Base-by-base conservation (phyloP, 1,284 basidiomycete species). In the Tilletia indica region DNA sequence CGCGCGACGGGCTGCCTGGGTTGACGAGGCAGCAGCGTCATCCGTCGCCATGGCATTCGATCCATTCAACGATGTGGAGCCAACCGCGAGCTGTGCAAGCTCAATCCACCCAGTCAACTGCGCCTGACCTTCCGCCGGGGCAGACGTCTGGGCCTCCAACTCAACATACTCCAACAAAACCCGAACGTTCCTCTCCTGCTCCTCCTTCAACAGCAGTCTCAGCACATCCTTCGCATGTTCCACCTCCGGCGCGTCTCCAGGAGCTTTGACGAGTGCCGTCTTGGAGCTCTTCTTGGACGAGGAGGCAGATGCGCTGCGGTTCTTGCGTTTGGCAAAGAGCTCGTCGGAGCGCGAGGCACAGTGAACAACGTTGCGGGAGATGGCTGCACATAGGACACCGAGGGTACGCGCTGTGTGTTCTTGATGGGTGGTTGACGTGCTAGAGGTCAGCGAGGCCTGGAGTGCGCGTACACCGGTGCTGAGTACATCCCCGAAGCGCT, bases 1-100 rank as follows among this genome's bases (percentile, higher is more conserved):
- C 3, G 78, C 79, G 34, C 74, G 75, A 9, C 64, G 61, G 1
- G 34, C n/a, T 4, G 3, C 36, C 3, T 39, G n/a, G 34, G 21
- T 31, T 8, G 56, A 45, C 42, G 9, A 54, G 19, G 51, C 12
- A 11, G 61, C 31, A 39, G 36, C 16, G 36, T 36, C 56, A 25
- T 58, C 56, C 9, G 56, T 58, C 6, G 56, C 56, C 56, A 58
- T 58, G 4, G 21, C 56, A 45, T 45, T 45, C 12, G 25, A 31
- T 4, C 56, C 56, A 14, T 14, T 31, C 3, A 5, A 12, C 3
- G 56, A 21, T 3, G 42, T 45, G 11, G 56, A 6, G 34, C 56
- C 25, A 4, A 31, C 4, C 0, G 56, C 56, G 5, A 34, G 34
- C 56, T 58, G 56, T 21, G 34, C 56, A 6, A 58, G 56, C 21